Evolutionary conservation across 805 yeast species (phyloP), one percentile per base, ranked within the genome.

Genomic region (Candida awuae): DNA sequence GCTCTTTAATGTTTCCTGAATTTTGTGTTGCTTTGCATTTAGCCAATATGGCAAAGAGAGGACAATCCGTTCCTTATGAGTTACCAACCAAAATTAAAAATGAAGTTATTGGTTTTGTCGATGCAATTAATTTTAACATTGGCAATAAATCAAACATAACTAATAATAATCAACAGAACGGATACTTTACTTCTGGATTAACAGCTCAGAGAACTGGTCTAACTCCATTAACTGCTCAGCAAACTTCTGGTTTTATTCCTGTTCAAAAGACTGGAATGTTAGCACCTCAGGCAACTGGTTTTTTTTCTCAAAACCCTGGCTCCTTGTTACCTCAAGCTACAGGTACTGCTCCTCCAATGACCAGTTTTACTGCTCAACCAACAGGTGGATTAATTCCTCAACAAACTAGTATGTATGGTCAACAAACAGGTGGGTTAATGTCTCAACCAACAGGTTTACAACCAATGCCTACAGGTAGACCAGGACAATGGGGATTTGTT

Each of bases 1-100:
- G 97, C 2, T 71, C 77, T 39, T 71, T 90, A 44, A 63, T 90
- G 50, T 90, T 88, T 56, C 97, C 97, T 2, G 97, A 90, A 59
- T 90, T 90, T 67, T 94, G 94, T 13, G 67, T 90, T 48, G 87
- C 95, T 14, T 77, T 90, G 68, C 90, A 87, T 59, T 68, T 90
- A 50, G 87, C 95, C 56, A 82, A 84, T 50, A 62, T 76, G 53
- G 82, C 81, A 0, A 68, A 84, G 49, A 77, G 75, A 50, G 95
- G 95, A 27, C 87, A 84, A 49, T 66, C 79, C 8, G 67, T 88
- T 44, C 97, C 97, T 3, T 66, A 66, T 31, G 69, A 67, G 29
- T 62, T 90, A 48, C 95, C 94, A 22, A 71, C 72, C 16, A 77
- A 73, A 45, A 76, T 86, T 63, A 68, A 69, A 54, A 84, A 82